A percentile compares a stretch with the other conserved stretches of the same genome.
Conservation (phyloP, 2,329 filamentous ascomycete genomes). For the Arthrobotrys entomopaga region DNA sequence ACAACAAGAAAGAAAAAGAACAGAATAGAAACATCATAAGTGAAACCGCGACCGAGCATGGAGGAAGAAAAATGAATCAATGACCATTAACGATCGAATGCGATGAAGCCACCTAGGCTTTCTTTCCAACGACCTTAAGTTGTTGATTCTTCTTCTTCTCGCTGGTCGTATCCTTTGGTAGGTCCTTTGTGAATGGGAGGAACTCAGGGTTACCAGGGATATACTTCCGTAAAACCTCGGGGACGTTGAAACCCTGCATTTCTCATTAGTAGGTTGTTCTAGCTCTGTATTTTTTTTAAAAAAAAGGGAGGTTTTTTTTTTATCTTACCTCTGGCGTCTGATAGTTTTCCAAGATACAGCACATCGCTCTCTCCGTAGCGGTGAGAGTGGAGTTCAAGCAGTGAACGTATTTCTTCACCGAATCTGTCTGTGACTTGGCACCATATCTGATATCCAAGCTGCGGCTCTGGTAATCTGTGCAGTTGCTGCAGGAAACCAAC, state of each 20-base stretch:
- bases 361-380: constrained; percentile 90
- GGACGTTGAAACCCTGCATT: constrained; percentile 76
- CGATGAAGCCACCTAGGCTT: constrained; percentile 11
- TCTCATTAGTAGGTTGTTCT: constrained; percentile 53
- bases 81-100: neutral
- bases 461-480: constrained; percentile 95
- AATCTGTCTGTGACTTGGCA: constrained; percentile 83
- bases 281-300: neutral
- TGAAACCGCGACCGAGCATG: too few relatives aligned
- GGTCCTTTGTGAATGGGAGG: constrained; percentile 85
- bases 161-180: constrained; percentile 78
- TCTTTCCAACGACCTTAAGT: constrained; percentile 53
- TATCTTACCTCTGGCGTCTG: constrained; percentile 80
- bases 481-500: constrained; percentile 96
- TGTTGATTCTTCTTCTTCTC: constrained; percentile 65
- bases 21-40: neutral
- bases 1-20: neutral
- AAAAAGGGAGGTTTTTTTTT: neutral
- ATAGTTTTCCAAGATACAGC: constrained; percentile 96
- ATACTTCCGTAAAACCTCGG: constrained; percentile 85
- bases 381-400: constrained; percentile 89
- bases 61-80: constrained; percentile 1
- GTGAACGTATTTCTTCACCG: constrained; percentile 93
- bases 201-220: constrained; percentile 90
- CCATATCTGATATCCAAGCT: constrained; percentile 93